Base-by-base conservation (phyloP, 345 rosid species). In the Eucalyptus sideroxylon region DNA sequence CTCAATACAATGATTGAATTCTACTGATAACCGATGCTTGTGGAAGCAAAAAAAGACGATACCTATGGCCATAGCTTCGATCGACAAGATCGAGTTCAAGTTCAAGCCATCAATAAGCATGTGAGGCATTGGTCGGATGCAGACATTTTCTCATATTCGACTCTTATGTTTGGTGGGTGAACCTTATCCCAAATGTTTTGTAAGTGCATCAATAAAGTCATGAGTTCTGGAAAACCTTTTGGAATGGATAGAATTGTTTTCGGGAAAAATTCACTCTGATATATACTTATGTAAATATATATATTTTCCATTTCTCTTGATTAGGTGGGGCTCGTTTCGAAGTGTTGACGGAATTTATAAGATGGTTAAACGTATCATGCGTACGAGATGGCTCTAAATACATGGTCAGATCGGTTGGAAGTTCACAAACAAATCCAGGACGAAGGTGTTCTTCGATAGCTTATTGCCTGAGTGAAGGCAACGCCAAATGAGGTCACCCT, bases 151-250 rank as follows among this genome's bases (percentile, higher is more conserved):
- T 98, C 47, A 93, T 98, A 34, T 97, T 97, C 87, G 95, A 98
- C 92, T 95, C 98, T 16, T 98, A 97, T 86, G 93, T 96, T 31
- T 98, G 99, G 99, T 97, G 99, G 99, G 95, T 95, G 93, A 93
- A 90, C 72, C 89, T 94, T 67, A 82, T 88, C 65, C 97, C 96
- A 92, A 95, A 95, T 89, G 94, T 95, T 60, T 44, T 97, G 98
- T 98, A 92, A 97, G 98, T 91, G 50, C 86, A 15, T 31, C 77
- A 31, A 65, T n/a, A 34, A 65, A 15, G 77, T 65, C 77, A 65
- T n/a, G 40, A n/a, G 40, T 65, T 65, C 9, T 10, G 16, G 40
- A 65, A n/a, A n/a, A 65, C 4, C 19, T 15, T 15, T 65, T 65
- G 77, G 40, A 34, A 65, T 65, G 8, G 6, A 65, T 65, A n/a